Conservation (phyloP, 768 basidiomycete species). For the Cyclocybe cylindracea region DNA sequence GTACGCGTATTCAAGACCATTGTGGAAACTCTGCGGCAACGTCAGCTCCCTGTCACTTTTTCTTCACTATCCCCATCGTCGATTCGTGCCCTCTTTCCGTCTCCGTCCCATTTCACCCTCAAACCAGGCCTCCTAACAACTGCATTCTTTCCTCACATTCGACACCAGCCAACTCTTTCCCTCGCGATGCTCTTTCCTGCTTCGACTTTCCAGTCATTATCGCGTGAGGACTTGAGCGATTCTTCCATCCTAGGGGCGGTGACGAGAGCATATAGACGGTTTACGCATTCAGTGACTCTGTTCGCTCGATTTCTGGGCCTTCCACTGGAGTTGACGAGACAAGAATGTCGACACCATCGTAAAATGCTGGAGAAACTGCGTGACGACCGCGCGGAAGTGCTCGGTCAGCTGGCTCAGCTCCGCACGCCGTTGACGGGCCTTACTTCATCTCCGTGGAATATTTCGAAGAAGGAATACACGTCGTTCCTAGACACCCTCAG, state of each 20-base stretch:
- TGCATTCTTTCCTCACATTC: conserved; percentile 69
- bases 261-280: not conserved
- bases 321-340: conserved; percentile 62
- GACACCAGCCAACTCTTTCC: conserved; percentile 16
- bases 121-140: conserved; percentile 54
- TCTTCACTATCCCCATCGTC: conserved; percentile 49
- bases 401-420: conserved; percentile 63
- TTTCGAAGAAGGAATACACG: conserved; percentile 7
- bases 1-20: conserved; percentile 37
- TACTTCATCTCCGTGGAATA: conserved; percentile 14
- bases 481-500: conserved; percentile 18
- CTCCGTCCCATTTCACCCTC: conserved; percentile 38
- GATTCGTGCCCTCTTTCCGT: conserved; percentile 49
- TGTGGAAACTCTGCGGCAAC: conserved; percentile 40
- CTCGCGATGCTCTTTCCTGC: conserved; percentile 20
- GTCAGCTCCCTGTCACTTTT: conserved; percentile 45
- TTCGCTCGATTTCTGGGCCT: conserved; percentile 34
- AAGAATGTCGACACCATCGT: conserved; percentile 68
- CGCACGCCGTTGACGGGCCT: conserved; percentile 39
- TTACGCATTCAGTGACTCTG: conserved; percentile 17
- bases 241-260: not conserved
- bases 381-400: conserved; percentile 64
- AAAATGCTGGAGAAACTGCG: conserved; percentile 61
- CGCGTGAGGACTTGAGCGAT: not conserved
- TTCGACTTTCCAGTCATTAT: conserved; percentile 1